A percentile compares a stretch with the other conserved stretches of the same genome.
Evolutionary conservation across 2,329 filamentous ascomycete species (phyloP).

Genomic region (Aulographum hederae): DNA sequence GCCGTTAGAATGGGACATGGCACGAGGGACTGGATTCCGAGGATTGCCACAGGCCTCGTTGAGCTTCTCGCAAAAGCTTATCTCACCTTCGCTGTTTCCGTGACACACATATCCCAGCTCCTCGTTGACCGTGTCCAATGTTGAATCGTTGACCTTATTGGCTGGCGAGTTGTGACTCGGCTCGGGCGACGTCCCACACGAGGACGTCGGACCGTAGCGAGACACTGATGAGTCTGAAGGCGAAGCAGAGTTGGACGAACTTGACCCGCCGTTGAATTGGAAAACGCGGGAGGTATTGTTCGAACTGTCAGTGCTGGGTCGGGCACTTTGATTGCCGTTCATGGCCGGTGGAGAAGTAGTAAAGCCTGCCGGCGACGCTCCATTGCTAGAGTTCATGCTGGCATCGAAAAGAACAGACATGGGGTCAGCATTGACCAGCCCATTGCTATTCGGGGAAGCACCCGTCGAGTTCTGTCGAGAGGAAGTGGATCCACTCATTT

Average conservation of each 20-base stretch:
- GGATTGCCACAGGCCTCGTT: constrained; percentile 36
- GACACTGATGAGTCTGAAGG: constrained; percentile 33
- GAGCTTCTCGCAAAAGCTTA: constrained; percentile 36
- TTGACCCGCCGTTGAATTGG: constrained; percentile 29
- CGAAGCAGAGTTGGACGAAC: constrained; percentile 28
- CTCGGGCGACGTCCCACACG: constrained; percentile 63
- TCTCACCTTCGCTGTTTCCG: constrained; percentile 30
- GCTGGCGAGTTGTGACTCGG: constrained; percentile 53
- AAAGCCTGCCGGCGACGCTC: no score
- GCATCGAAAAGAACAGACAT: constrained; percentile 1
- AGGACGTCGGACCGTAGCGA: constrained; percentile 31
- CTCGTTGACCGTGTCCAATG: constrained; percentile 38
- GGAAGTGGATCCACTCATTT: constrained; percentile 9
- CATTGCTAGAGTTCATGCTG: no score
- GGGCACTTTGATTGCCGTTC: not conserved
- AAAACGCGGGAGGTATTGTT: constrained; percentile 26
- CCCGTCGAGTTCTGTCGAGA: no score
- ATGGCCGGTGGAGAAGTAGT: constrained; percentile 1
- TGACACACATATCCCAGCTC: constrained; percentile 28
- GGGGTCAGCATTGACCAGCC: constrained; percentile 2
- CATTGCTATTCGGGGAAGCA: constrained; percentile 12
- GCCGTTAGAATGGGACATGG: constrained; percentile 24
- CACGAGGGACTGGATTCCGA: constrained; percentile 32
- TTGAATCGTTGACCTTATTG: constrained; percentile 40
- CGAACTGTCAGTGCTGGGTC: constrained; percentile 21